Base-by-base conservation (phyloP, 2,329 filamentous ascomycete species). In the Leptographium lundbergii region DNA sequence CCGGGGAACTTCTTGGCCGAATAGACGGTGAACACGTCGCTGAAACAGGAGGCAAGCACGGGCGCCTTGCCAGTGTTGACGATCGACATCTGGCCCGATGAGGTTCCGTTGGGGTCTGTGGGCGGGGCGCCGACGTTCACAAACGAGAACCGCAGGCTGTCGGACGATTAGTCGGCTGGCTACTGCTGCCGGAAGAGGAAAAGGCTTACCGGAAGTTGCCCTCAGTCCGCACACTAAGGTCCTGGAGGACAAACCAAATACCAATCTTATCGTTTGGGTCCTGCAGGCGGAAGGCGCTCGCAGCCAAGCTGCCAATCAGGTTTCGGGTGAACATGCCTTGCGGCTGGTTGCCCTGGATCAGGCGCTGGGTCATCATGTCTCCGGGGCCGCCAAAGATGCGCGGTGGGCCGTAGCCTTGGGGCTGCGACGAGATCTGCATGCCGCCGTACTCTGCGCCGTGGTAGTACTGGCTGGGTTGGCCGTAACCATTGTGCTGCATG, bases 1-100 rank as follows among this genome's bases (percentile, higher is more conserved):
- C 94, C 94, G 0, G 94, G 94, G 72, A 99, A 99, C 68, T 96
- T 96, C 79, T 99, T 99, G 54, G 94, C 94, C 2, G 89, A 95
- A 73, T 87, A 97, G 34, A 99, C 94, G 58, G 90, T 89, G 76
- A 99, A 97, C 3, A 85, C 80, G 5, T 95, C 88, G 54, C 89
- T 95, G 73, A 92, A 97, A 66, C 85, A 86, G 10, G 86, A 87
- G 0, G 92, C 91, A 22, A 97, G 80, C 14, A 96, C 87, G 0
- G 89, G 89, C 0, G 89, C 88, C 63, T 84, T 85, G 59, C 85
- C 87, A 45, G 81, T 86, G 70, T 91, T 94, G 61, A 95, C 76
- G n/a, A 70, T 45, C 53, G 69, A 72, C 67, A 60, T 73, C 65
- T 67, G 73, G 65, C 70, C 74, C 64, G 70, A 69, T 68, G 61